Conservation (phyloP, 208 protist genomes). For the Leishmania turanica region DNA sequence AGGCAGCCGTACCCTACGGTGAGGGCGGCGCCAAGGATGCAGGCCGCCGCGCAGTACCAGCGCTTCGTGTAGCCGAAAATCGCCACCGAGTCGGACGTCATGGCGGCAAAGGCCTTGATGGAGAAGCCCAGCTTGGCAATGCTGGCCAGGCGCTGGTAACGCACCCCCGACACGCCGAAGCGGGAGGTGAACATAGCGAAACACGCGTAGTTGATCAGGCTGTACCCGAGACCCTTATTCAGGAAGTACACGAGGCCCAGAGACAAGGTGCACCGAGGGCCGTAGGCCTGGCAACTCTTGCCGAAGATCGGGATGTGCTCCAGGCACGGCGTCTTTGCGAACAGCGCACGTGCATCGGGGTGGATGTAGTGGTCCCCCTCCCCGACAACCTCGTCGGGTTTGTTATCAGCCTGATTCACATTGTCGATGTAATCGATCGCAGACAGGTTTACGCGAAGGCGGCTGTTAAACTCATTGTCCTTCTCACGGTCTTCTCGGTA, state of each 20-base stretch:
- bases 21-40: constrained; percentile 48
- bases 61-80: constrained; percentile 79
- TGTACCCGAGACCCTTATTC: constrained; percentile 52
- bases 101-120: constrained; percentile 59
- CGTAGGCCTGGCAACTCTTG: constrained; percentile 39
- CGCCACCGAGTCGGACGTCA: constrained; percentile 54
- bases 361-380: constrained; percentile 16
- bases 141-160: constrained; percentile 58
- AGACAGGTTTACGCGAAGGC: constrained; percentile 29
- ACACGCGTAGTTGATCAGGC: constrained; percentile 37
- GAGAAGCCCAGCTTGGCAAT: constrained; percentile 59
- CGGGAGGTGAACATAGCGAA: constrained; percentile 56
- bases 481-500: constrained; percentile 23
- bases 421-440: constrained; percentile 28
- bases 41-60: constrained; percentile 64
- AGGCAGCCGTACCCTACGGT: constrained; percentile 53
- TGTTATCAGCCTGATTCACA: not conserved
- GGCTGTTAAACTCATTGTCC: constrained; percentile 25
- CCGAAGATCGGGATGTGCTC: constrained; percentile 49
- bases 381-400: not conserved
- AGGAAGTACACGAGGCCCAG: constrained; percentile 60
- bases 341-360: not conserved
- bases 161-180: constrained; percentile 40
- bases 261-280: constrained; percentile 34
- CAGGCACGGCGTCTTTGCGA: constrained; percentile 4